These are phyloP conservation scores for Halenospora varia DNA, from an alignment of 495 filamentous ascomycete genomes.

Conservation along the genomic window DNA sequence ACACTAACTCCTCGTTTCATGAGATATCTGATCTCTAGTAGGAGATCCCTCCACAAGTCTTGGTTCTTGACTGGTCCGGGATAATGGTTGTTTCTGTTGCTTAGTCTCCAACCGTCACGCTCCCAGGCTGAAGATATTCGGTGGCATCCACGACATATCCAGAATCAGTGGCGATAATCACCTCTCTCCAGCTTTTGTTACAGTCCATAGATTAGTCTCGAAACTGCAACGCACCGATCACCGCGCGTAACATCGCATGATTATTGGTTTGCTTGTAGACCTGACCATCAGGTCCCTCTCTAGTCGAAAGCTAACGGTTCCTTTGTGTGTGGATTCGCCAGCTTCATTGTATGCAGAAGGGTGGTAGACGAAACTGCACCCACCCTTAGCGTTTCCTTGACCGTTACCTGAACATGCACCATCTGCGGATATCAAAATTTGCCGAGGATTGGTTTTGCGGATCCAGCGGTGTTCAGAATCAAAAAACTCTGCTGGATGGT, in stretches of 20 bases:
- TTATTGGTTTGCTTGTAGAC: constrained; percentile 33
- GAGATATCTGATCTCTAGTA: constrained; percentile 26
- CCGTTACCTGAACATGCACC: constrained; percentile 38
- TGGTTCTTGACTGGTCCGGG: constrained; percentile 31
- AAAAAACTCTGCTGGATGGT: background rate
- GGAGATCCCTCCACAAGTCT: constrained; percentile 39
- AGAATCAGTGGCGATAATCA: constrained; percentile 46
- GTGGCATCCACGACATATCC: constrained; percentile 39
- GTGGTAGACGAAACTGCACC: constrained; percentile 34
- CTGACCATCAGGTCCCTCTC: constrained; percentile 33
- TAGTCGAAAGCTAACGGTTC: constrained; percentile 21
- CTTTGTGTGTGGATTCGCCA: background rate
- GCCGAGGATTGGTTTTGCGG: background rate
- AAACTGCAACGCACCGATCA: constrained; percentile 33
- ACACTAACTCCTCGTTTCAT: constrained; percentile 26
- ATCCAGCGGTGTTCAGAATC: background rate
- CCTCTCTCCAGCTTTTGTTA: constrained; percentile 25
- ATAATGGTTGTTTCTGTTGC: too few species aligned
- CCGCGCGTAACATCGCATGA: constrained; percentile 43
- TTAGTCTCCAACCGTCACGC: constrained; percentile 30
- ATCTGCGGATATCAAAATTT: constrained; percentile 38
- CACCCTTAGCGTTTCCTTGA: constrained; percentile 27
- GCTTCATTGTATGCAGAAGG: background rate
- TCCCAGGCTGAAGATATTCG: constrained; percentile 37
- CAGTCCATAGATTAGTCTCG: constrained; percentile 32